A percentile compares a stretch with the other conserved stretches of the same genome.
Evolutionary conservation across 108 stramenopile genomes (phyloP).

Genomic region (Nitzschia palea): DNA sequence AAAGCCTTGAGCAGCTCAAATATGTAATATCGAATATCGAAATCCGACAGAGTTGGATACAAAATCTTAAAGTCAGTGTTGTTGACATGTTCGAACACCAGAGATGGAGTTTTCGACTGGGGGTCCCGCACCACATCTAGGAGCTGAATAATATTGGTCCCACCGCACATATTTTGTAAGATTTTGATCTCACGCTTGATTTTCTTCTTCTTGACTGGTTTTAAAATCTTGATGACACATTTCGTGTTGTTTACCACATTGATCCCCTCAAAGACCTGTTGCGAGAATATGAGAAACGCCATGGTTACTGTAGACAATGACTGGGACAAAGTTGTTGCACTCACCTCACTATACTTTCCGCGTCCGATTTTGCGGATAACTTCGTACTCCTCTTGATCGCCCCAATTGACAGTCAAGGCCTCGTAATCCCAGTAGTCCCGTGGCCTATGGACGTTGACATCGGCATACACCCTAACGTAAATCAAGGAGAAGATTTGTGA

Average conservation of each 20-base stretch:
- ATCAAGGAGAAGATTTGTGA: not conserved
- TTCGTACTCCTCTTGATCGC: slow-evolving; percentile 99
- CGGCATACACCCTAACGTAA: slow-evolving; percentile 82
- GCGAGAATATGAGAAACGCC: not conserved
- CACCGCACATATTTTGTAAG: slow-evolving; percentile 99
- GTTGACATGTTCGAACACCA: slow-evolving; percentile 99
- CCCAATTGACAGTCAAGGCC: slow-evolving; percentile 97
- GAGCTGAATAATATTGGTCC: slow-evolving; percentile 99
- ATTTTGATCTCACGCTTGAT: slow-evolving; percentile 99
- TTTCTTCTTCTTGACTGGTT: slow-evolving; percentile 99
- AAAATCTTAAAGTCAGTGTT: slow-evolving; percentile 99
- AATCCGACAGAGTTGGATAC: slow-evolving; percentile 98
- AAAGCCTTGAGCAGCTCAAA: slow-evolving; percentile 98
- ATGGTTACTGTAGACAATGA: not conserved
- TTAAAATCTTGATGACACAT: slow-evolving; percentile 99
- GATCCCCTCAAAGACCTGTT: slow-evolving; percentile 94
- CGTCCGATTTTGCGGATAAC: slow-evolving; percentile 98
- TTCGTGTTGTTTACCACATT: slow-evolving; percentile 94
- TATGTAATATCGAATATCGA: slow-evolving; percentile 99
- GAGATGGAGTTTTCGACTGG: slow-evolving; percentile 97
- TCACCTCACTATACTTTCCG: slow-evolving; percentile 97
- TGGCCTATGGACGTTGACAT: slow-evolving; percentile 97
- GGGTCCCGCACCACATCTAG: slow-evolving; percentile 99
- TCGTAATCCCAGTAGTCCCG: slow-evolving; percentile 99
- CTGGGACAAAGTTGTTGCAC: slow-evolving; percentile 6